Base-by-base conservation (phyloP, 306 rosid genomes). In the Elaeagnus macrophylla region DNA sequence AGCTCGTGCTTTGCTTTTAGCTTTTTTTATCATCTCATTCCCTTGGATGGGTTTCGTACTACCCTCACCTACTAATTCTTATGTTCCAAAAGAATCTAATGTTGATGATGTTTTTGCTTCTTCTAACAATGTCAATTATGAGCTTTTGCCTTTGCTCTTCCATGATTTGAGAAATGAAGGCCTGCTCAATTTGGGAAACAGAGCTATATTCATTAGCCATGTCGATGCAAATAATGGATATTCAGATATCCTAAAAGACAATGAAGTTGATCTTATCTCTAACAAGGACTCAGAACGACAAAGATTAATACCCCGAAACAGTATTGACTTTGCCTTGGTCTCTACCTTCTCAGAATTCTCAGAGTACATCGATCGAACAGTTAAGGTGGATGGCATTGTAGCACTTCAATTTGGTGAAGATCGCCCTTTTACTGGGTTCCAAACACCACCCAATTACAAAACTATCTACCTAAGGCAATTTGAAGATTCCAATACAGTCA, bases 81-180 rank as follows among this genome's bases (percentile, higher is more conserved):
- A 25, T 13, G 35, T 45, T 20, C 7, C 13, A 17, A 15, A 51
- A 13, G 15, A 7, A 8, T 40, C 16, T 17, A 8, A 13, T 48
- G 3, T 9, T 16, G 43, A 18, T 39, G 36, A 16, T n/a, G 32
- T 46, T 45, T 6, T 25, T 35, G 39, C 45, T 25, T 17, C 19
- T 35, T 54, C 15, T 12, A 6, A 57, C 15, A 19, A 42, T 40
- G 50, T 62, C 40, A 47, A 51, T 7, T 12, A 65, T 10, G 61
- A 55, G 6, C 37, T 67, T 11, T 19, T 80, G 19, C 58, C 81
- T 0, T 4, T 62, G 10, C 12, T 82, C 43, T 64, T 82, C 54
- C 78, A 14, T 3, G 83, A 80, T 62, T 59, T 82, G 52, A 62
- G 57, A 8, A 75, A 77, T 3, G 89, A 84, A 67, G 83, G 88